Conservation (phyloP, 2,329 filamentous ascomycete species). For the Madurella fahalii region DNA sequence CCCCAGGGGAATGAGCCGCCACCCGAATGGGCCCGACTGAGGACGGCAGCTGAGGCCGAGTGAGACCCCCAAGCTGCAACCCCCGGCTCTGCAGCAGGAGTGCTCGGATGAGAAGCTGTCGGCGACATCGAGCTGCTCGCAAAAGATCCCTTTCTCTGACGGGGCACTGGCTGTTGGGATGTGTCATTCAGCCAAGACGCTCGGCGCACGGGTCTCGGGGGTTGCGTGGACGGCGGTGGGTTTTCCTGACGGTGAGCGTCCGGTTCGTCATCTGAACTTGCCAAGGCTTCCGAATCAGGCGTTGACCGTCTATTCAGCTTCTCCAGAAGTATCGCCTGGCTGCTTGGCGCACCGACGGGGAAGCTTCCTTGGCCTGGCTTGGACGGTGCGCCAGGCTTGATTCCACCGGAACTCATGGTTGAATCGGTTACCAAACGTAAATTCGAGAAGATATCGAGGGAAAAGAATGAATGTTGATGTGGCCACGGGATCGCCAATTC, state of each 20-base stretch:
- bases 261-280: slow-evolving; percentile 88
- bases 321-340: slow-evolving; percentile 64
- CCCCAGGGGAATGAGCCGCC: slow-evolving; percentile 63
- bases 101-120: slow-evolving; percentile 74
- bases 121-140: slow-evolving; percentile 73
- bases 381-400: slow-evolving; percentile 47
- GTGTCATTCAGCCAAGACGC: slow-evolving; percentile 87
- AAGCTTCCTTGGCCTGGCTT: slow-evolving; percentile 49
- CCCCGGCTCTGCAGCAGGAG: slow-evolving; percentile 64
- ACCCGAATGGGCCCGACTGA: slow-evolving; percentile 45
- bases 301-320: slow-evolving; percentile 81
- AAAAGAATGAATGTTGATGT: not conserved
- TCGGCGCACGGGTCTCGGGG: slow-evolving; percentile 62
- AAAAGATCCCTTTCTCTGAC: slow-evolving; percentile 72
- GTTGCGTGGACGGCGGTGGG: slow-evolving; percentile 45
- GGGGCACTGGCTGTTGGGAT: slow-evolving; percentile 49
- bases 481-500: not conserved
- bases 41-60: slow-evolving; percentile 43
- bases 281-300: slow-evolving; percentile 88
- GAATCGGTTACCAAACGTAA: not conserved
- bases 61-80: slow-evolving; percentile 54
- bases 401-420: slow-evolving; percentile 49
- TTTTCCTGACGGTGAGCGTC: slow-evolving; percentile 59
- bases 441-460: not conserved
- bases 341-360: slow-evolving; percentile 48